Evolutionary conservation across 2,329 filamentous ascomycete species (phyloP).

Genomic region (Aschersonia sp.): DNA sequence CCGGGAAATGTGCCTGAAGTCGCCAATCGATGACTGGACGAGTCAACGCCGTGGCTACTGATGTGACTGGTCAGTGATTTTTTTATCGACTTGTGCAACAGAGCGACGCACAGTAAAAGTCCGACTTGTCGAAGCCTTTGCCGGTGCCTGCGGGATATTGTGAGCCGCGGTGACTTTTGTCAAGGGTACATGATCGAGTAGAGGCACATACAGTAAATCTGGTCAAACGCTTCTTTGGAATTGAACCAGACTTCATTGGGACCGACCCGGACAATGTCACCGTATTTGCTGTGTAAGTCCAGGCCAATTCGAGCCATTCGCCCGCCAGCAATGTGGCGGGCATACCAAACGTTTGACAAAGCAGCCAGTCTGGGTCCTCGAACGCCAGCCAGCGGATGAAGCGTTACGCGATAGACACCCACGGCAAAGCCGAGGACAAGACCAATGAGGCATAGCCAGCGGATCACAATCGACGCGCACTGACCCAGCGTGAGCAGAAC

Average conservation of each 20-base stretch:
- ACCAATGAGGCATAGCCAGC: neutral
- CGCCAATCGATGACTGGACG: conserved; percentile 19
- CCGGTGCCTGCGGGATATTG: conserved; percentile 22
- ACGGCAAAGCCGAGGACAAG: conserved; percentile 7
- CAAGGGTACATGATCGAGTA: no score
- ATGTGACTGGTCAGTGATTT: neutral
- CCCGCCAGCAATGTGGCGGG: conserved; percentile 28
- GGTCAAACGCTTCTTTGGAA: conserved; percentile 29
- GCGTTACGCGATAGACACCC: conserved; percentile 20
- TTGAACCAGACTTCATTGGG: conserved; percentile 40
- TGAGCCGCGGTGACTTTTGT: neutral
- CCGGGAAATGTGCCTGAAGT: conserved; percentile 19
- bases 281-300: conserved; percentile 30
- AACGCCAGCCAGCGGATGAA: conserved; percentile 28
- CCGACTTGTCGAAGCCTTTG: conserved; percentile 33
- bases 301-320: conserved; percentile 24
- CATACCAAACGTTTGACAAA: conserved; percentile 33
- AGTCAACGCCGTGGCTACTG: conserved; percentile 23
- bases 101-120: conserved; percentile 31
- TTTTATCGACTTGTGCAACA: neutral
- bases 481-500: neutral
- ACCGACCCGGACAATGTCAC: conserved; percentile 35
- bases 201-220: conserved; percentile 28
- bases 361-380: conserved; percentile 33
- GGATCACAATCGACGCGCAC: neutral